phyloP scores from a whole-genome alignment of 306 rosid species.

The Bauhinia variegata region DNA sequence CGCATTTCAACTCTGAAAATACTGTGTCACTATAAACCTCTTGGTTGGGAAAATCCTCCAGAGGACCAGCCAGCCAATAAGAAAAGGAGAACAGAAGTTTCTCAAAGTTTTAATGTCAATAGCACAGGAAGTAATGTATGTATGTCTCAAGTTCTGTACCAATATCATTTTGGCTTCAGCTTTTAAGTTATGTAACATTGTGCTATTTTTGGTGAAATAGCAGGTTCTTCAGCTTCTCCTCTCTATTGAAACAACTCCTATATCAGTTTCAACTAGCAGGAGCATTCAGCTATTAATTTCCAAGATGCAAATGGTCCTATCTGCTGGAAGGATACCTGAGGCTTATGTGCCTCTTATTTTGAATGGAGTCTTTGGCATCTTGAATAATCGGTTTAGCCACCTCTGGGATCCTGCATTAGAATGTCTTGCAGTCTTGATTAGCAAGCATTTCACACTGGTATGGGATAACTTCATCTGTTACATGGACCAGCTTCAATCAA shows the following conservation, averaged over 20 bases:
- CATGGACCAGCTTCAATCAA: slow-evolving; percentile 53
- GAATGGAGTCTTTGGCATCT: slow-evolving; percentile 72
- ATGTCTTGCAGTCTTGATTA: slow-evolving; percentile 74
- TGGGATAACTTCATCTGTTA: slow-evolving; percentile 61
- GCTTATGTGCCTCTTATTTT: slow-evolving; percentile 69
- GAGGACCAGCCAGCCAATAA: slow-evolving; percentile 56
- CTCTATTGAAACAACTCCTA: slow-evolving; percentile 72
- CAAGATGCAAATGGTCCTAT: slow-evolving; percentile 73
- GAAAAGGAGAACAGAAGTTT: slow-evolving; percentile 59
- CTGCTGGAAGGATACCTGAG: slow-evolving; percentile 61
- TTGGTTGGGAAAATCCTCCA: slow-evolving; percentile 40
- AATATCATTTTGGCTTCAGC: slow-evolving; percentile 29
- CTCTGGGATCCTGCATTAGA: slow-evolving; percentile 79
- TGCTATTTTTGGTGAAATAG: slow-evolving; percentile 43
- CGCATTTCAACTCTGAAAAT: slow-evolving; percentile 80
- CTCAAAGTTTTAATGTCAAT: slow-evolving; percentile 36
- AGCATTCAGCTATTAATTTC: slow-evolving; percentile 68
- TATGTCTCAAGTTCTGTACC: slow-evolving; percentile 27
- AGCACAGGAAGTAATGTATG: slow-evolving; percentile 57
- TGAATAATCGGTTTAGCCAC: slow-evolving; percentile 74
- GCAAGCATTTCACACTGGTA: slow-evolving; percentile 50
- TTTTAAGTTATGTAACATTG: neutral
- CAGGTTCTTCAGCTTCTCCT: slow-evolving; percentile 79
- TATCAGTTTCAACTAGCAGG: slow-evolving; percentile 75
- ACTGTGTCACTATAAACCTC: slow-evolving; percentile 59